Evolutionary conservation across 169 alveolate genomes (phyloP).

Genomic region (Perkinsus chesapeaki): DNA sequence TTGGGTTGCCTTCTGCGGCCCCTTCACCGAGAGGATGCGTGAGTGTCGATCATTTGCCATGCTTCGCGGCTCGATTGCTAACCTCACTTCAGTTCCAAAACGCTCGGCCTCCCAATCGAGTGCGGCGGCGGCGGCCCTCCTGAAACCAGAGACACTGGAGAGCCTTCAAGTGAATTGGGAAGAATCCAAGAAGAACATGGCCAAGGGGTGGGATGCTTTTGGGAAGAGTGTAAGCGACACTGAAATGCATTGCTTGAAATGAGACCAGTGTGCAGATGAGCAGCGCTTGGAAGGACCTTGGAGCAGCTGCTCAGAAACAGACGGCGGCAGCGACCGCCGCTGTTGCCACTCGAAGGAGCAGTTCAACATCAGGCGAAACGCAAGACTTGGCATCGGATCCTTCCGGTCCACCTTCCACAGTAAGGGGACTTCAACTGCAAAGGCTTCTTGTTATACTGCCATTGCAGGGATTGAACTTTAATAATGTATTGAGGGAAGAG

Average conservation of each 20-base stretch:
- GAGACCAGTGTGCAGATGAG: background rate
- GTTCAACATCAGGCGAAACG: background rate
- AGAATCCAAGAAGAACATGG: background rate
- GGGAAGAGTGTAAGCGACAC: background rate
- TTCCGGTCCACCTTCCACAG: background rate
- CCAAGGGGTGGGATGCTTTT: background rate
- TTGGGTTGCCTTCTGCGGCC: background rate
- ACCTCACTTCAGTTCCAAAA: background rate
- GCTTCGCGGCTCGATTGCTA: too few relatives aligned
- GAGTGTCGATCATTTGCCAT: background rate
- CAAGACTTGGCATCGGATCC: background rate
- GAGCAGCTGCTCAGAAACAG: background rate
- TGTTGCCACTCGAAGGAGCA: background rate
- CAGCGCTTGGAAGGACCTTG: background rate
- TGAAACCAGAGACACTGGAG: background rate
- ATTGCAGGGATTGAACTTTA: background rate
- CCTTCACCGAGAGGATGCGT: background rate
- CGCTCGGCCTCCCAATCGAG: background rate
- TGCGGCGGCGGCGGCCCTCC: background rate
- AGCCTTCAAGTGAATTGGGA: background rate
- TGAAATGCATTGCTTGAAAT: background rate
- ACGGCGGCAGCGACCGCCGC: background rate
- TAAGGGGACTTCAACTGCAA: background rate
- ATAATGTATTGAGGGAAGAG: background rate
- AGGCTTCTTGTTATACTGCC: background rate